A percentile compares a stretch with the other conserved stretches of the same genome.
These are phyloP conservation scores for Fonsecaea pugnacius DNA, from an alignment of 2,329 filamentous ascomycete species.

Conservation along the genomic window DNA sequence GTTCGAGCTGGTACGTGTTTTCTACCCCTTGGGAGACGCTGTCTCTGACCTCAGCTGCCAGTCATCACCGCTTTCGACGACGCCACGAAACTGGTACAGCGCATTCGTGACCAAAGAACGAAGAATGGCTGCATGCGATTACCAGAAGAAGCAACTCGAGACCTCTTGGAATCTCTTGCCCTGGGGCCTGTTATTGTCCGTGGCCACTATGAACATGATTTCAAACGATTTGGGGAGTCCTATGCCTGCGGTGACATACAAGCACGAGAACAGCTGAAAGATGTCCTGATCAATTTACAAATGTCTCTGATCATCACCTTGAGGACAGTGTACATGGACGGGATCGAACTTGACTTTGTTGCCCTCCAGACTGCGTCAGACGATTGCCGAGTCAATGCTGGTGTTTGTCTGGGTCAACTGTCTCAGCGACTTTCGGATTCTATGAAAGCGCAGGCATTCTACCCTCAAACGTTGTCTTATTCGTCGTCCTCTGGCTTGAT, in stretches of 20 bases:
- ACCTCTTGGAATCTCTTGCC: slow-evolving; percentile 44
- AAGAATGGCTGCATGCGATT: slow-evolving; percentile 17
- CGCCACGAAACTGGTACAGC: slow-evolving; percentile 40
- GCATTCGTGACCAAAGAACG: slow-evolving; percentile 37
- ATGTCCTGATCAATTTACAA: slow-evolving; percentile 47
- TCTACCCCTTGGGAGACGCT: not conserved
- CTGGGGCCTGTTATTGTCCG: slow-evolving; percentile 45
- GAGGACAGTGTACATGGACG: slow-evolving; percentile 41
- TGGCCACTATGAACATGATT: slow-evolving; percentile 44
- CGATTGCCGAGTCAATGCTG: slow-evolving; percentile 42
- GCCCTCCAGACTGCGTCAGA: slow-evolving; percentile 45
- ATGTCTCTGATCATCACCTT: slow-evolving; percentile 43
- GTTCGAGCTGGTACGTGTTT: slow-evolving; percentile 30
- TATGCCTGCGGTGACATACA: slow-evolving; percentile 45
- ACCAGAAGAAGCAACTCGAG: slow-evolving; percentile 33
- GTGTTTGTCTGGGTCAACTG: slow-evolving; percentile 44
- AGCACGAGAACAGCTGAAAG: slow-evolving; percentile 46
- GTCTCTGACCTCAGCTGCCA: slow-evolving; percentile 21
- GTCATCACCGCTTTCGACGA: slow-evolving; percentile 43
- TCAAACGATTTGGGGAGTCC: slow-evolving; percentile 42
- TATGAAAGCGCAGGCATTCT: slow-evolving; percentile 27
- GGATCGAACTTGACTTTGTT: slow-evolving; percentile 41
- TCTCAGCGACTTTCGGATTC: slow-evolving; percentile 41
- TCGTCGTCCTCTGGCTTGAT: slow-evolving; percentile 21
- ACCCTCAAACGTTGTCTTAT: slow-evolving; percentile 20